Base-by-base conservation (phyloP, 495 filamentous ascomycete genomes). In the Talaromyces proteolyticus region DNA sequence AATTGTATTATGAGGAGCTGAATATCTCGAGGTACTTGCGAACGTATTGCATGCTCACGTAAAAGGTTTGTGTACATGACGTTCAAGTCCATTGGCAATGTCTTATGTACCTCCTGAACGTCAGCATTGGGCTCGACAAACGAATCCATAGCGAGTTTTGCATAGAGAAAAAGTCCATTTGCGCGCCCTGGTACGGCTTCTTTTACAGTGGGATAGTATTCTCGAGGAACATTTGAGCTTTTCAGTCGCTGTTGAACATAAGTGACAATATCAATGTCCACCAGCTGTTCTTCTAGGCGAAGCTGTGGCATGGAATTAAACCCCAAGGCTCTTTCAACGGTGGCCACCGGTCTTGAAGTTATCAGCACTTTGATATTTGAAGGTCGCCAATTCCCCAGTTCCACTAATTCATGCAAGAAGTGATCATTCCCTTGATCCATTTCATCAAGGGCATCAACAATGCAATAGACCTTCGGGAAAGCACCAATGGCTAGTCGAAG, bases 371-470 rank as follows among this genome's bases (percentile, higher is more conserved):
- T 78, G 51, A 76, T 46, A 11, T 56, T 56, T 1, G 50, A 45
- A 4, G 73, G 67, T n/a, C 52, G 57, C 63, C 62, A 70, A 12
- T 56, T 42, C 0, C 65, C 72, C n/a, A 76, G 45, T 12, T 51
- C 47, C 3, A 47, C 56, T 8, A 75, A 51, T 5, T 47, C 38
- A 14, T 57, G 47, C 0, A 78, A 52, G 37, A 74, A 74, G 1
- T 52, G 52, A 29, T 70, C 61, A 50, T 68, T 62, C 17, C 65
- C 69, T 20, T 50, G 42, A 51, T 70, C 64, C 70, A 72, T 63
- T 57, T 72, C 66, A 58, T 78, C 77, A 18, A 78, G 58, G 8
- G 74, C 77, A 53, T 80, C 77, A 0, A 58, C 65, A 25, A 80
- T 61, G 44, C 64, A 69, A 48, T 73, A 77, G 4, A 65, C 69